Evolutionary conservation across 2,329 filamentous ascomycete genomes (phyloP), one percentile per base, ranked within the genome.

Genomic region (Penicillium sp.): DNA sequence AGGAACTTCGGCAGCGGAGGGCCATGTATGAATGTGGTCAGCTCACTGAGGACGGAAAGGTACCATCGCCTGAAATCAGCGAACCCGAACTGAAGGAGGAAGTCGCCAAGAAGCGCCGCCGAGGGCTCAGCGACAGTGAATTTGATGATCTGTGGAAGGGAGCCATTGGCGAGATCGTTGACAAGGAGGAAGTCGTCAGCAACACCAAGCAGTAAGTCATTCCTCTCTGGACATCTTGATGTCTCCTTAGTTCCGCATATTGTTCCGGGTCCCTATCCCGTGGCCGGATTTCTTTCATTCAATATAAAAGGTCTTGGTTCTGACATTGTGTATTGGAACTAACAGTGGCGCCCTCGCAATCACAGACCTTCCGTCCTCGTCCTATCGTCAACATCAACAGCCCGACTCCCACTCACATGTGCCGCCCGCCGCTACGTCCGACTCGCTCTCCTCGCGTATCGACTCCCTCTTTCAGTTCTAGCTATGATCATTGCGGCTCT

Each of bases 21-120:
- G 94, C 94, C 50, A 87, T 91, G 65, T 96, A 86, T 65, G 94
- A 99, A 75, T 99, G 94, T 65, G 90, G 92, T 16, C 87, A 90
- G 54, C 76, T 86, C 12, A 79, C 85, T 56, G 83, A 86, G 24
- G 76, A 83, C 44, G 86, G 86, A 9, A 77, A 82, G 48, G 77
- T 76, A 21, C 75, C 84, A 10, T 83, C 81, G 4, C 84, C 88
- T 2, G 89, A 92, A 61, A 81, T 88, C 41, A 76, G 78, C 45
- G 84, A 85, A 56, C 72, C 85, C 26, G 87, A 90, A 49, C 77
- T 97, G 56, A 96, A 93, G 76, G 78, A 87, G 58, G 82, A 85
- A 51, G 85, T 96, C 58, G 83, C 81, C 62, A 83, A 85, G 61
- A 89, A 88, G 77, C 85, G 88, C 58, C 88, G 85, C 69, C 93